Evolutionary conservation across 2,329 filamentous ascomycete species (phyloP).

Genomic region (Delphinella strobiligena): DNA sequence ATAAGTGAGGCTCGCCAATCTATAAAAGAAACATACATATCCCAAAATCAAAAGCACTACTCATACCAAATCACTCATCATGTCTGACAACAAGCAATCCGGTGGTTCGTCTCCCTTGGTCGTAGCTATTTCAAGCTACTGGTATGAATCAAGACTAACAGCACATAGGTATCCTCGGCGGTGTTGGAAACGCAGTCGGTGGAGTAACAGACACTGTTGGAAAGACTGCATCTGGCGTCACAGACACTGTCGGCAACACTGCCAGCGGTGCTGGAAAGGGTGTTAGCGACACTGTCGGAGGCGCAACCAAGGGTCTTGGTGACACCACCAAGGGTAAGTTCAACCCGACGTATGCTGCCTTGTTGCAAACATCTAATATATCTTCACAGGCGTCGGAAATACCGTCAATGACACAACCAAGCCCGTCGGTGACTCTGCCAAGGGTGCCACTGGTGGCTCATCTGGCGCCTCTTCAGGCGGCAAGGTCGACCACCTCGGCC

Average conservation of each 20-base stretch:
- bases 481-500: constrained; percentile 4
- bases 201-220: constrained; percentile 24
- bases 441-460: background rate
- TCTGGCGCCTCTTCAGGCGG: background rate
- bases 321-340: constrained; percentile 11
- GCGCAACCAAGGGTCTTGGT: constrained; percentile 9
- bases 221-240: constrained; percentile 16
- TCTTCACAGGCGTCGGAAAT: background rate
- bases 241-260: constrained; percentile 19
- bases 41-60: too few relatives aligned
- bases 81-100: background rate
- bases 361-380: background rate
- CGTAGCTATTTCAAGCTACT: background rate
- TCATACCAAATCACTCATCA: background rate
- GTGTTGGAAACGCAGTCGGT: constrained; percentile 22
- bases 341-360: too few relatives aligned
- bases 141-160: background rate
- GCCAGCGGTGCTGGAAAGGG: constrained; percentile 13
- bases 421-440: background rate
- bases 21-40: too few relatives aligned
- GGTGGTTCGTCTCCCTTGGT: background rate
- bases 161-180: constrained; percentile 13
- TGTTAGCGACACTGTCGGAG: constrained; percentile 8
- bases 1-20: too few relatives aligned
- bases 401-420: constrained; percentile 2